Conservation (phyloP, 2,329 filamentous ascomycete genomes). For the Sclerotinia spermophila region DNA sequence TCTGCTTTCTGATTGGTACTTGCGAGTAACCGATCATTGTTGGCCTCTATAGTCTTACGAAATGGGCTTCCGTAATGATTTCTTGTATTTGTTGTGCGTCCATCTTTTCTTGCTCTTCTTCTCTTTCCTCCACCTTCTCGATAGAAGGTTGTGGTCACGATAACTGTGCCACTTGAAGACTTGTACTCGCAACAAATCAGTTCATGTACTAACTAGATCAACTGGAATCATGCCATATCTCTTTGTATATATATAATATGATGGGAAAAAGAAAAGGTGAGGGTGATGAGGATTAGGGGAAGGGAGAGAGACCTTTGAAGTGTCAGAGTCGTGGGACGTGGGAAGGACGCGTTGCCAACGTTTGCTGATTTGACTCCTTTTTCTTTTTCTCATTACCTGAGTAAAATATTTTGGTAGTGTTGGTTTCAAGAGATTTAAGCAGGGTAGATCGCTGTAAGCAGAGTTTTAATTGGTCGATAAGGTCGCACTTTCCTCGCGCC, state of each 20-base stretch:
- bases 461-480: conserved; percentile 5
- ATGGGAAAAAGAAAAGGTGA: background rate
- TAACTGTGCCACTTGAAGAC: background rate
- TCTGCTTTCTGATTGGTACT: background rate
- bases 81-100: background rate
- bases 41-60: background rate
- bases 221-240: too few species aligned
- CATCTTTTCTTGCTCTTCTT: background rate
- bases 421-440: conserved; percentile 7
- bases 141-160: background rate
- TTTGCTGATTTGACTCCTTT: background rate
- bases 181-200: background rate
- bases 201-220: too few species aligned
- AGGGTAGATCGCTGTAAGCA: conserved; percentile 14
- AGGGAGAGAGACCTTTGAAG: background rate
- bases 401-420: background rate
- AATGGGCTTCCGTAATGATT: background rate
- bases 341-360: background rate
- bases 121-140: background rate
- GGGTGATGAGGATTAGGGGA: background rate
- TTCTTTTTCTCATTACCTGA: background rate
- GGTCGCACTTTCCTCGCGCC: conserved; percentile 6
- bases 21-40: background rate
- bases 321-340: background rate
- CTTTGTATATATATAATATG: too few species aligned